Evolutionary conservation across 2,329 filamentous ascomycete genomes (phyloP), one percentile per base, ranked within the genome.

Genomic region (Elsinoe arachidis): DNA sequence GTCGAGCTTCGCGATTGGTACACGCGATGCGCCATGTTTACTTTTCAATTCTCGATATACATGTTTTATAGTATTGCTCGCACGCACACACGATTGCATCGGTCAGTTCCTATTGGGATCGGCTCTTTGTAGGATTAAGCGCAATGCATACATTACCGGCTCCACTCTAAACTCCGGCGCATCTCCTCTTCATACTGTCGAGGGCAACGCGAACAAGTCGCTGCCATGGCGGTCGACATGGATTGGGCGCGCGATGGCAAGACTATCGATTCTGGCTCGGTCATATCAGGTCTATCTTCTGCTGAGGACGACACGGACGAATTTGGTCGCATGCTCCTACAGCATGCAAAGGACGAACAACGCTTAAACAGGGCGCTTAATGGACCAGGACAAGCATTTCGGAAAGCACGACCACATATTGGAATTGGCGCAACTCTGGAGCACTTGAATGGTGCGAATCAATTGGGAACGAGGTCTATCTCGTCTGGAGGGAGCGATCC

Each of bases 231-330:
- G 5, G 39, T 56, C 19, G 54, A 56, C 30, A 34, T 39, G 26
- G 54, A 47, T 3, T 56, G 54, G 54, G 54, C 54, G 21, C 54
- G 54, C 12, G 54, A 56, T 19, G 54, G 54, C 38, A 56, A 37
- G 39, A 44, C 54, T 12, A 65, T 68, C 21, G 60, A 66, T 49
- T 61, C 58, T 51, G 58, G 41, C 26, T 64, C 64, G 11, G 49
- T 56, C n/a, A 56, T 62, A 19, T 69, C 73, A 10, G 69, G 67
- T 34, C 61, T 75, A 37, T 72, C 67, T 33, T 67, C 67, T 10
- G 63, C 75, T 55, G 74, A 75, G 41, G 70, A 72, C 59, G 73
- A 73, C 58, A 73, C 70, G 17, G 74, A 77, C 62, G 74, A 76
- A 1, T 76, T 78, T 59, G 75, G 74, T 14, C 68, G 68, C 54